These are phyloP conservation scores for Mimosa pudica DNA, from an alignment of 306 rosid species.

Conservation along the genomic window DNA sequence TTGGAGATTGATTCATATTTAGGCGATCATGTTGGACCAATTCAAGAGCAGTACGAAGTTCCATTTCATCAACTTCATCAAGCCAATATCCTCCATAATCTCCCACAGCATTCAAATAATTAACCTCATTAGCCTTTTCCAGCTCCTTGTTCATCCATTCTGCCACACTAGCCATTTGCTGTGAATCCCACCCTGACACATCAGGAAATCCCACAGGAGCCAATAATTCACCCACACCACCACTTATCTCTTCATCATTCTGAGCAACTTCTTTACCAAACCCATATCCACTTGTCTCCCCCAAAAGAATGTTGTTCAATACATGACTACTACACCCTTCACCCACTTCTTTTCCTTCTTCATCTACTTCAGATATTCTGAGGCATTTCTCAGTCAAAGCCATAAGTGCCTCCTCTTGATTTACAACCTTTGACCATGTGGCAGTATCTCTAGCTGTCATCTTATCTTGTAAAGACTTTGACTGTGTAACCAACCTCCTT, in stretches of 20 bases:
- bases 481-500: conserved; percentile 53
- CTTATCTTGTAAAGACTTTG: conserved; percentile 61
- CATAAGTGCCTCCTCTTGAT: conserved; percentile 53
- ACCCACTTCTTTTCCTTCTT: not conserved
- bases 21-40: not conserved
- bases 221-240: conserved; percentile 33
- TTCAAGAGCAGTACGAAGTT: conserved; percentile 29
- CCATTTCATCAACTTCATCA: conserved; percentile 33
- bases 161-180: conserved; percentile 24
- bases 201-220: not conserved
- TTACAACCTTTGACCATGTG: conserved; percentile 60
- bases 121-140: conserved; percentile 26
- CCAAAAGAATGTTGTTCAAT: not conserved
- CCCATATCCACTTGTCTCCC: conserved; percentile 16
- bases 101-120: not conserved
- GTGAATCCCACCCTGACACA: not conserved
- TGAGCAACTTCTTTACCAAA: not conserved
- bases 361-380: conserved; percentile 20
- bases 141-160: conserved; percentile 56
- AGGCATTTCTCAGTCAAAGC: conserved; percentile 36
- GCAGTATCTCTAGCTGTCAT: conserved; percentile 61
- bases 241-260: not conserved
- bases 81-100: conserved; percentile 38
- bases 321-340: conserved; percentile 8
- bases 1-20: conserved; percentile 32